Percentiles rank a stretch among this genome's conserved stretches.
Evolutionary conservation across 352 stramenopile genomes (phyloP).

Genomic region (Phytopythium boreale): DNA sequence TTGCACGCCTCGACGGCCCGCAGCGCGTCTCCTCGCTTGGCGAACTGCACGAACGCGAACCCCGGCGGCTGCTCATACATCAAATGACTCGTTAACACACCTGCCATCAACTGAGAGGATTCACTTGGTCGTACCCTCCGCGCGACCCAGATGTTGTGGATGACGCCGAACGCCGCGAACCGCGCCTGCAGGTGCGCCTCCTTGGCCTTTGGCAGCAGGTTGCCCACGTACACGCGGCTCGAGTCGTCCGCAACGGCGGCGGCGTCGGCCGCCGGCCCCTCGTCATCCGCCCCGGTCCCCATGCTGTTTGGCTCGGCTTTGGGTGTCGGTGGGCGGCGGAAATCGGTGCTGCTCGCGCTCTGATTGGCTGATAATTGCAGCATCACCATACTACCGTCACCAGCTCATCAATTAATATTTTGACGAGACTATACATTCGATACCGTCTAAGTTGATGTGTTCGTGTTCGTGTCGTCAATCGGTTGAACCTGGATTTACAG

Average conservation of each 20-base stretch:
- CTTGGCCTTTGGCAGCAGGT: conserved; percentile 67
- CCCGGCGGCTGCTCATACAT: conserved; percentile 48
- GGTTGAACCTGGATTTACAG: not conserved
- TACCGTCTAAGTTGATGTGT: not conserved
- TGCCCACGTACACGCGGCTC: conserved; percentile 73
- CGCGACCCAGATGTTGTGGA: conserved; percentile 73
- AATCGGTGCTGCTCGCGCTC: not conserved
- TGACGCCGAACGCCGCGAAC: conserved; percentile 63
- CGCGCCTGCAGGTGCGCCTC: conserved; percentile 57
- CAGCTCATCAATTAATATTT: not conserved
- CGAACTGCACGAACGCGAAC: conserved; percentile 78
- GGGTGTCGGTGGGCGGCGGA: not conserved
- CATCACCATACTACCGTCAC: not conserved
- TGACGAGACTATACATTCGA: not conserved
- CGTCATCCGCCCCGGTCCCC: not conserved
- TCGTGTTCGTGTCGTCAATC: not conserved
- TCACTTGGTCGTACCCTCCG: conserved; percentile 40
- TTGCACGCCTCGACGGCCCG: conserved; percentile 43
- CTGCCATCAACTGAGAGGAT: not conserved
- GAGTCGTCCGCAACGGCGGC: conserved; percentile 19
- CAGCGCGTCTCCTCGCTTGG: conserved; percentile 36
- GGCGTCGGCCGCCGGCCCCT: conserved; percentile 6
- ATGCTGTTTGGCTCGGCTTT: not conserved
- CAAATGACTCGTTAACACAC: conserved; percentile 12
- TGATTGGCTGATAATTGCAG: not conserved